Evolutionary conservation across 306 rosid genomes (phyloP), one percentile per base, ranked within the genome.

Genomic region (Quercus aquifolioides): DNA sequence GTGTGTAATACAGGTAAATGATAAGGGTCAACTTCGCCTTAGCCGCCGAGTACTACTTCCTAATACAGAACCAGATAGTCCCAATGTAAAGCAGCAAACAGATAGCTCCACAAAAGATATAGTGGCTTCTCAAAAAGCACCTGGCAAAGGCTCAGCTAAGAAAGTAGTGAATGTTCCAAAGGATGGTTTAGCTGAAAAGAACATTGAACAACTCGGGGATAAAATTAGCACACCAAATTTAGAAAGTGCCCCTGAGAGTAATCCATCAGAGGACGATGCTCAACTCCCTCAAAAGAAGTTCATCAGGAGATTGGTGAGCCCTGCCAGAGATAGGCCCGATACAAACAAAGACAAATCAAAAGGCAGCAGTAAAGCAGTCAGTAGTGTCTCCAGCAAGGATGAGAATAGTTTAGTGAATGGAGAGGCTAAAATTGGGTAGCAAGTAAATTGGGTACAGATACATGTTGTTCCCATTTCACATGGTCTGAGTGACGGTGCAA

Each of bases 11-110:
- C 90, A 95, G 99, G 87, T 85, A 84, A 95, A 95, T 87, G 97
- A 89, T 33, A 92, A 90, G 82, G 98, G 99, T 28, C 99, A 95
- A 74, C 91, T 95, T 85, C 99, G 99, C 85, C 94, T 95, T 79
- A 95, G 99, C 82, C 92, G 78, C 77, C 86, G 91, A 74, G 97
- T 92, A 38, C 51, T 95, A 88, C 96, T 91, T 89, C 98, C 97
- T 10, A 92, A 84, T 64, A 43, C 90, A n/a, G 87, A 84, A 85
- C 70, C 81, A 69, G 90, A 84, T 35, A 81, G 81, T 46, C 82
- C 86, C 23, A 80, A 77, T 84, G 85, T 12, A 76, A 79, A 79
- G 80, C 90, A 83, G 78, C 75, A 84, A 54, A 65, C 87, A 9
- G 85, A 75, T 55, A 78, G 84, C 75, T 76, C 85, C 78, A 54